phyloP scores from a whole-genome alignment of 2,329 filamentous ascomycete genomes.

The Cladophialophora chaetospira region DNA sequence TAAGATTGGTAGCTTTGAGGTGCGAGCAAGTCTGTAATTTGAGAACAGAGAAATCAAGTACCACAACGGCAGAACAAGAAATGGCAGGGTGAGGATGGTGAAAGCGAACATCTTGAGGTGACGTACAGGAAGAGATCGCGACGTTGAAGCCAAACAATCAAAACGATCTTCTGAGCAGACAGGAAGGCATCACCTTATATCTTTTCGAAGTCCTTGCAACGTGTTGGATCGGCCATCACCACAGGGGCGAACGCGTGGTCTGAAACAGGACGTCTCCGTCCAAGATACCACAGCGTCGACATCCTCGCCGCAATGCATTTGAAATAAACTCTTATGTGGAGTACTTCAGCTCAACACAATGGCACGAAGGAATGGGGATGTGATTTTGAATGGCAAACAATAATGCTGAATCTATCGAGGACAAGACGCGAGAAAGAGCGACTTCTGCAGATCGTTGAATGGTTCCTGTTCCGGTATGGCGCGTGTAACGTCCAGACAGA shows the following conservation, averaged over 20 bases:
- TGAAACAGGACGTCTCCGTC: not conserved
- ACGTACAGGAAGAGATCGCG: not conserved
- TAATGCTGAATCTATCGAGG: not conserved
- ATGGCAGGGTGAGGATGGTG: not conserved
- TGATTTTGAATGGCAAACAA: not conserved
- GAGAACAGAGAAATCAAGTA: not conserved
- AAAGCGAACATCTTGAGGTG: slow-evolving; percentile 1
- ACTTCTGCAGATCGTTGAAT: not conserved
- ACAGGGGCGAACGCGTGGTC: not conserved
- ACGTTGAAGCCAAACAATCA: too few species aligned
- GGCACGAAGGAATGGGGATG: not conserved
- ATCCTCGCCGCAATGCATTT: not conserved
- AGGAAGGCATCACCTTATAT: not conserved
- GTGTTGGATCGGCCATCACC: not conserved
- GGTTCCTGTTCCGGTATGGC: not conserved
- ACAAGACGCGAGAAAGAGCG: not conserved
- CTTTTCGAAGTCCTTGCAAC: not conserved
- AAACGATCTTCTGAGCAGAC: too few species aligned
- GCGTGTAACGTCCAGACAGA: too few species aligned
- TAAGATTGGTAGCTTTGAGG: slow-evolving; percentile 8
- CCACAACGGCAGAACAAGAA: slow-evolving; percentile 5
- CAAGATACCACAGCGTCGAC: not conserved
- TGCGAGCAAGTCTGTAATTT: slow-evolving; percentile 15
- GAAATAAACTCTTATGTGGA: not conserved
- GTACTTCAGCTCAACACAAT: not conserved